Evolutionary conservation across 306 rosid genomes (phyloP), one percentile per base, ranked within the genome.

Genomic region (Castanospermum australe): DNA sequence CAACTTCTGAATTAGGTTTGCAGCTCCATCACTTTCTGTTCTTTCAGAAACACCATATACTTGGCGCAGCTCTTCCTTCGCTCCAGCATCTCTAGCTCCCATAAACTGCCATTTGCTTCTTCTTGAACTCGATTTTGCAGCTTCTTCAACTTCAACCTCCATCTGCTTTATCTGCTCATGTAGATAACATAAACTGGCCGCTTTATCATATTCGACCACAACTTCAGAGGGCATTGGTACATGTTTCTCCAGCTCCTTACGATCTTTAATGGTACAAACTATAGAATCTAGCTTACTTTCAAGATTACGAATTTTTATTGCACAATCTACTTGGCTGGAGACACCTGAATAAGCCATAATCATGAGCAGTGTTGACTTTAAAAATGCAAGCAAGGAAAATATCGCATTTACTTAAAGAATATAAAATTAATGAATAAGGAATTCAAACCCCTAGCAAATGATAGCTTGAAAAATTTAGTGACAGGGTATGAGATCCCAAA

Each of bases 81-180:
- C 93, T 80, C 99, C 99, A 64, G 99, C 99, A 87, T 93, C 99
- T 89, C 99, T 95, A 63, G 99, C 99, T 78, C 99, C 99, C 99
- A 95, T 95, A 68, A 93, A 93, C 81, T 95, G 99, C 99, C 99
- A 95, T 90, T 95, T 95, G 83, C 99, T 95, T 90, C 88, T 90
- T 84, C 98, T 91, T 73, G 96, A 93, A 80, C 99, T 95, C 22
- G 86, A 87, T 81, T 95, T 93, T 66, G 99, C 97, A 79, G 99
- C 98, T 63, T 93, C 97, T 88, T 95, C 99, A 73, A 95, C 99
- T 89, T 95, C 99, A 70, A 73, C 68, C 83, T 95, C 99, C 95
- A 95, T 93, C 77, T 90, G 93, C 84, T 93, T 95, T 85, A 95
- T 89, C 88, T 91, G 99, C 83, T 95, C 98, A 22, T 95, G 99